These are phyloP conservation scores for Tetrapyrgos nigripes DNA, from an alignment of 1,284 basidiomycete species.

Conservation along the genomic window DNA sequence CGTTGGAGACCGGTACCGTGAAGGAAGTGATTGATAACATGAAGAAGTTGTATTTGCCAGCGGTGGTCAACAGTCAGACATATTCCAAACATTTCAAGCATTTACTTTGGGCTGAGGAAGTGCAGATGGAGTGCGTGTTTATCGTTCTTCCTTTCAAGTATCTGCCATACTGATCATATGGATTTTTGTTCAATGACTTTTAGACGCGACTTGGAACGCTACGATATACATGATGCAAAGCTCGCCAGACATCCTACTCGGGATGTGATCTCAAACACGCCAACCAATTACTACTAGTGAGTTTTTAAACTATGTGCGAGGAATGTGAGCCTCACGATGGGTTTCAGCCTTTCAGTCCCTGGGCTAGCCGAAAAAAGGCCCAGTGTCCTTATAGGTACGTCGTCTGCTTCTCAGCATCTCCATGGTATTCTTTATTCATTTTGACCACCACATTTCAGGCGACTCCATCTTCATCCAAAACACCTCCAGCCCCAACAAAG, in stretches of 20 bases:
- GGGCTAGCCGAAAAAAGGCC: slow-evolving; percentile 72
- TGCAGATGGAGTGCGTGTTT: slow-evolving; percentile 55
- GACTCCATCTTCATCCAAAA: slow-evolving; percentile 60
- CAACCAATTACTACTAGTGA: slow-evolving; percentile 50
- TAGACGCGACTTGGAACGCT: slow-evolving; percentile 61
- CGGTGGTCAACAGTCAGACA: slow-evolving; percentile 40
- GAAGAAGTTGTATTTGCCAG: slow-evolving; percentile 44
- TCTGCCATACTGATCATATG: neutral
- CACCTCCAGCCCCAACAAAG: slow-evolving; percentile 34
- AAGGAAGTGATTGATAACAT: slow-evolving; percentile 32
- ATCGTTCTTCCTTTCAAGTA: no score
- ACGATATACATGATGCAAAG: slow-evolving; percentile 55
- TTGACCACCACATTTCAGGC: slow-evolving; percentile 39
- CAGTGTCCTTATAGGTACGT: slow-evolving; percentile 63
- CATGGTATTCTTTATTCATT: neutral
- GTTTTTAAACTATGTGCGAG: no score
- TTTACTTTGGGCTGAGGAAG: slow-evolving; percentile 65
- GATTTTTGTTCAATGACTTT: slow-evolving; percentile 2
- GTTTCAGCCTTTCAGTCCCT: slow-evolving; percentile 59
- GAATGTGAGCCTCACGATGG: no score
- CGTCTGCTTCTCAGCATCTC: neutral
- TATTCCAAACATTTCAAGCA: slow-evolving; percentile 56
- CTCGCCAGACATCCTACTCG: slow-evolving; percentile 4
- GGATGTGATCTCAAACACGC: slow-evolving; percentile 6
- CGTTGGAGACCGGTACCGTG: slow-evolving; percentile 35